Evolutionary conservation across 805 yeast genomes (phyloP).

Genomic region (Kuraishia piskuri): DNA sequence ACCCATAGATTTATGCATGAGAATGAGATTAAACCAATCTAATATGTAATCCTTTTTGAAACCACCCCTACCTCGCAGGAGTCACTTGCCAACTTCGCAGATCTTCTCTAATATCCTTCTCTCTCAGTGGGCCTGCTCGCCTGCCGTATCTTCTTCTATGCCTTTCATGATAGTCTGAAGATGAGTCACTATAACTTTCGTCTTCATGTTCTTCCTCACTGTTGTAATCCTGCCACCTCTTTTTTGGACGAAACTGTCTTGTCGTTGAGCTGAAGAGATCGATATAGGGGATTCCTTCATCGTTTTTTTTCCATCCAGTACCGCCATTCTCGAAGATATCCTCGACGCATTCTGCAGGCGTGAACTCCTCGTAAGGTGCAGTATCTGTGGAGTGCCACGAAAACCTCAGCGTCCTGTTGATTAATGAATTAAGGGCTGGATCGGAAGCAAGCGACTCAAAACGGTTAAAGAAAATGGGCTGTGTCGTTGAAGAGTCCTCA

Average conservation of each 20-base stretch:
- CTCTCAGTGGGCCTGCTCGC: conserved; percentile 18
- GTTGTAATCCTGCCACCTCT: not conserved
- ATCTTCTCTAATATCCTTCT: conserved; percentile 23
- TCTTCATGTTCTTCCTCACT: not conserved
- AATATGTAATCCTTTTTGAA: not conserved
- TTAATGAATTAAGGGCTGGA: conserved; percentile 11
- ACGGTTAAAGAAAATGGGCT: conserved; percentile 11
- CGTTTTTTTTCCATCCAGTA: conserved; percentile 53
- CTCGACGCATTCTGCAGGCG: conserved; percentile 64
- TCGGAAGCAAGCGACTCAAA: not conserved
- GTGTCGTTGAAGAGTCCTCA: not conserved
- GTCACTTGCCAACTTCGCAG: conserved; percentile 32
- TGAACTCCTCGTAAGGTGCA: conserved; percentile 30
- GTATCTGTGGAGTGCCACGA: conserved; percentile 19
- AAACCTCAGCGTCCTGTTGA: conserved; percentile 21
- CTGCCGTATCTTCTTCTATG: not conserved
- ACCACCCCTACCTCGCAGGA: not conserved
- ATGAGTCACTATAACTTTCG: not conserved
- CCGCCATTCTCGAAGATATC: conserved; percentile 65
- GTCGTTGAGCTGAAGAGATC: conserved; percentile 17
- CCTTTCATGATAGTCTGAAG: not conserved
- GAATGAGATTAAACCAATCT: not conserved
- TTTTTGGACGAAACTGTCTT: not conserved
- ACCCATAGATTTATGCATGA: no score
- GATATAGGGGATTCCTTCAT: conserved; percentile 31